These are phyloP conservation scores for Xerocomellus intermedius DNA, from an alignment of 768 basidiomycete genomes.

Conservation along the genomic window DNA sequence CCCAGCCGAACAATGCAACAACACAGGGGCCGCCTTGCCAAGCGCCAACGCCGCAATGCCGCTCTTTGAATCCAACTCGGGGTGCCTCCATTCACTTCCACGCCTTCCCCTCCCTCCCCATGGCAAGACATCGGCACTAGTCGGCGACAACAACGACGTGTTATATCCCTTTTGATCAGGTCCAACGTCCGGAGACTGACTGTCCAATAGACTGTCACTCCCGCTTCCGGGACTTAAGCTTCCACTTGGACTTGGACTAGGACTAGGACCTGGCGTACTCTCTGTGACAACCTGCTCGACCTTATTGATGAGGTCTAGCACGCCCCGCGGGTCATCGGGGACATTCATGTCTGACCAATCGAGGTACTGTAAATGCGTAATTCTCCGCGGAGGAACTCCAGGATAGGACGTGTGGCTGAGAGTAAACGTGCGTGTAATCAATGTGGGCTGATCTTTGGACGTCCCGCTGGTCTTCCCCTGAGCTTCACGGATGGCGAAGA, in stretches of 20 bases:
- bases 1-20: conserved; percentile 91
- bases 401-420: conserved; percentile 65
- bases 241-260: conserved; percentile 16
- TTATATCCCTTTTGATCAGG: conserved; percentile 4
- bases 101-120: conserved; percentile 5
- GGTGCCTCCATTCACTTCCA: conserved; percentile 31
- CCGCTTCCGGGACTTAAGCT: conserved; percentile 22
- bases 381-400: conserved; percentile 53
- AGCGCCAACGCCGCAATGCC: conserved; percentile 57
- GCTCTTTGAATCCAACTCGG: conserved; percentile 49
- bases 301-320: conserved; percentile 71
- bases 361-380: conserved; percentile 89
- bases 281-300: conserved; percentile 43
- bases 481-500: conserved; percentile 39
- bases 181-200: conserved; percentile 17
- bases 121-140: conserved; percentile 1
- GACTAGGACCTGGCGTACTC: conserved; percentile 32
- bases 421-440: conserved; percentile 64
- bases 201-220: conserved; percentile 15
- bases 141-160: conserved; percentile 18
- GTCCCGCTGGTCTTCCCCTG: conserved; percentile 5
- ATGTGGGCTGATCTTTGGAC: conserved; percentile 20
- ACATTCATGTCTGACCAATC: conserved; percentile 98
- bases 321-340: conserved; percentile 74
- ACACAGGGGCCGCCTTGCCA: conserved; percentile 51